A percentile compares a stretch with the other conserved stretches of the same genome.
phyloP scores from a whole-genome alignment of 345 rosid species.

The Eucalyptus grandis region DNA sequence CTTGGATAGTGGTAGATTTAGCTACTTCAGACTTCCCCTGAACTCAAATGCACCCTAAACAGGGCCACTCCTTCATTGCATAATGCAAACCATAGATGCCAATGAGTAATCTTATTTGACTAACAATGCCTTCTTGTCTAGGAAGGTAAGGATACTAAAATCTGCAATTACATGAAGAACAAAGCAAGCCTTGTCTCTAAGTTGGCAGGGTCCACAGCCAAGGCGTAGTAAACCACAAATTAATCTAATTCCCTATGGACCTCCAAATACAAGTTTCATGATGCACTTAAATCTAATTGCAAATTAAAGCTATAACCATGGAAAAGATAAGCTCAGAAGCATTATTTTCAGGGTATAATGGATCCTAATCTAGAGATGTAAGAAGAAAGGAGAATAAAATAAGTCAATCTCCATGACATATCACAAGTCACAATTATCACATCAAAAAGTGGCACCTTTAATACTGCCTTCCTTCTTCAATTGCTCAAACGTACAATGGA shows the following conservation, averaged over 20 bases:
- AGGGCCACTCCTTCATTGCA: background rate
- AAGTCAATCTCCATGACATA: background rate
- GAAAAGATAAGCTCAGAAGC: background rate
- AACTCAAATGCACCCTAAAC: background rate
- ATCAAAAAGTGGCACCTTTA: conserved; percentile 33
- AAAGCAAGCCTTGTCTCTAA: background rate
- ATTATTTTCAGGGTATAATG: background rate
- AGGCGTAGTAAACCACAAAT: background rate
- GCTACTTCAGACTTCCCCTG: background rate
- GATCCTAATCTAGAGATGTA: background rate
- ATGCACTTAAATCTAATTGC: background rate
- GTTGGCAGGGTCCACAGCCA: background rate
- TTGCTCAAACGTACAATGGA: conserved; percentile 73
- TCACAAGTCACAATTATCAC: background rate
- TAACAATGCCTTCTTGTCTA: background rate
- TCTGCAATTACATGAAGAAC: background rate
- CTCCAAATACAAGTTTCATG: background rate
- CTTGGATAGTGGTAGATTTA: background rate
- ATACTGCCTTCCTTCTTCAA: conserved; percentile 50
- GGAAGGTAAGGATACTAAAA: background rate
- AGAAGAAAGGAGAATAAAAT: background rate
- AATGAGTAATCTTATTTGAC: background rate
- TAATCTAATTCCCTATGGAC: background rate
- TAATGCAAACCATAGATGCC: background rate
- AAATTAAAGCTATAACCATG: background rate